These are phyloP conservation scores for Fusarium lyarnte DNA, from an alignment of 2,329 filamentous ascomycete genomes.

Conservation along the genomic window DNA sequence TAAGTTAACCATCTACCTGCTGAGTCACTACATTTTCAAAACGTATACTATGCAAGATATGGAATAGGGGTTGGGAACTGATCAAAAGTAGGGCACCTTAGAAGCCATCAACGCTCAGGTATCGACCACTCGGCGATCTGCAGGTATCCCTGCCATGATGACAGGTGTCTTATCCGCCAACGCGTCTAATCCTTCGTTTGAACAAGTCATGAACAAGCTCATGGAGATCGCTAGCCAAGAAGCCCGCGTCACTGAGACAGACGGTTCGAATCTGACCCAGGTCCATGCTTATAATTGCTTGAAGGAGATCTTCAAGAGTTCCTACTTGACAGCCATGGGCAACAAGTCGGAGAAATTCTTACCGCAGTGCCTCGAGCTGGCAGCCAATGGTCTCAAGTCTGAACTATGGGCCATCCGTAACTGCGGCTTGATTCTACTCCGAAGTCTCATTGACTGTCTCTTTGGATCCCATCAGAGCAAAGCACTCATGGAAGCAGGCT, in stretches of 20 bases:
- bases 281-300: constrained; percentile 96
- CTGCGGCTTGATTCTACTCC: constrained; percentile 87
- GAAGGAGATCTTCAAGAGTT: constrained; percentile 90
- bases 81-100: constrained; percentile 64
- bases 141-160: constrained; percentile 88
- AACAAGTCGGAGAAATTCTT: constrained; percentile 78
- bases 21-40: not conserved
- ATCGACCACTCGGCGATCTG: constrained; percentile 88
- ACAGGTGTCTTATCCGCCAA: constrained; percentile 81
- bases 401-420: constrained; percentile 95
- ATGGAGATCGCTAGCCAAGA: constrained; percentile 66
- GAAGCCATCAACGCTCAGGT: constrained; percentile 77
- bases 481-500: constrained; percentile 66
- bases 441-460: constrained; percentile 82
- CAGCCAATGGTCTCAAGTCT: constrained; percentile 80
- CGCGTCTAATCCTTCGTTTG: constrained; percentile 67
- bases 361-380: constrained; percentile 78
- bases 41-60: not conserved
- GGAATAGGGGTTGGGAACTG: not conserved
- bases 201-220: constrained; percentile 70
- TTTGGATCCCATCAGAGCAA: constrained; percentile 81
- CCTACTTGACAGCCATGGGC: constrained; percentile 76
- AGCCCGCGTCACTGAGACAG: constrained; percentile 64
- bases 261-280: constrained; percentile 79
- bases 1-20: constrained; percentile 44